Percentiles rank a stretch among this genome's conserved stretches.
phyloP scores from a whole-genome alignment of 257 asterid genomes.

The Capsicum rhomboideum region DNA sequence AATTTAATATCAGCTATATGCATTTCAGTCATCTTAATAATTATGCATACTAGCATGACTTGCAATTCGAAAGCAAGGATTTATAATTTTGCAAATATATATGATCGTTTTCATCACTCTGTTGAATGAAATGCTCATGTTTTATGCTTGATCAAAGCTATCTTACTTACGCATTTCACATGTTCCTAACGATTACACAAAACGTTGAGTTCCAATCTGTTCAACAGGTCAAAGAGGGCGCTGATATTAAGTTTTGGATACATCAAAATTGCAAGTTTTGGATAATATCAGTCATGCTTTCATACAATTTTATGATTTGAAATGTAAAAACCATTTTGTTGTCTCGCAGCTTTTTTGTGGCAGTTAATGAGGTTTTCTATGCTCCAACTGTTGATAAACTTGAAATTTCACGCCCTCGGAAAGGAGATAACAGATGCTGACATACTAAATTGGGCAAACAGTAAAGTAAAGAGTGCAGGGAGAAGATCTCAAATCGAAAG shows the following conservation, averaged over 20 bases:
- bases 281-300: neutral
- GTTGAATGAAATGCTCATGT: neutral
- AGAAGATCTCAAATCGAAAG: slow-evolving; percentile 67
- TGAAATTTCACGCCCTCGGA: slow-evolving; percentile 62
- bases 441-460: slow-evolving; percentile 62
- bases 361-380: slow-evolving; percentile 88
- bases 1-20: too few relatives aligned
- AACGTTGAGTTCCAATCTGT: neutral
- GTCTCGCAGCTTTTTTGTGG: slow-evolving; percentile 62
- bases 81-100: neutral
- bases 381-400: slow-evolving; percentile 71
- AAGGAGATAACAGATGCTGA: slow-evolving; percentile 66
- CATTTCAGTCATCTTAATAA: too few relatives aligned
- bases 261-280: neutral
- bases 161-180: neutral
- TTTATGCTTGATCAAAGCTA: neutral
- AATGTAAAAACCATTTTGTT: neutral
- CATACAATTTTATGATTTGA: neutral
- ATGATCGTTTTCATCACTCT: neutral
- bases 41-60: neutral
- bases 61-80: neutral
- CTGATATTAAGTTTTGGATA: neutral
- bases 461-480: slow-evolving; percentile 49
- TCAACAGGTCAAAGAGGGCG: neutral
- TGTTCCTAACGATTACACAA: neutral